Evolutionary conservation across 2,329 filamentous ascomycete genomes (phyloP), one percentile per base, ranked within the genome.

Genomic region (Apiospora phragmitis): DNA sequence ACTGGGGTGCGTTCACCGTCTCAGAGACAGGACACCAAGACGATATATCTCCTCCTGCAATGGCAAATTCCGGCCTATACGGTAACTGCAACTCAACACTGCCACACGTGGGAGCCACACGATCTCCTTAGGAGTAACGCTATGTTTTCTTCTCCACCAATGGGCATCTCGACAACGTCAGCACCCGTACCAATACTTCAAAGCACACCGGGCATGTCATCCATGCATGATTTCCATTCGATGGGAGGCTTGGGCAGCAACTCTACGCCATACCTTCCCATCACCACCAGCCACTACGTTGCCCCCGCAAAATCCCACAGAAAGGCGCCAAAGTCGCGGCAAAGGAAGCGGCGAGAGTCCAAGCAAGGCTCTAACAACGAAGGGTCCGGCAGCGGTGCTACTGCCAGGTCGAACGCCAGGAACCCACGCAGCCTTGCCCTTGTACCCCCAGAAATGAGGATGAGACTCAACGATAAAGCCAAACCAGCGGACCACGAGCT

Each of bases 1-100:
- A 83, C 70, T 82, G 80, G 72, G 80, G 80, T 26, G 69, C 77
- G 7, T 84, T 81, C 73, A 76, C 75, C 5, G 82, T 83, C 21
- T 82, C 82, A 1, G 78, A 75, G 51, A 72, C 76, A 14, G 78
- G 74, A 35, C 67, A 71, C 9, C 70, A 68, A 70, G 76, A 78
- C 41, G 80, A 81, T n/a, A 62, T 38, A n/a, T 62, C 55, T 62
- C 38, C 55, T n/a, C 55, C 55, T 62, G 55, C 18, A 21, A 12
- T 62, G 32, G n/a, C 32, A 21, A 38, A 14, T 29, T 14, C 32
- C 18, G 32, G 55, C 29, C 6, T 62, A 24, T 62, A 62, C 32
- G 32, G 55, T 11, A 62, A 32, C 26, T 32, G 49, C 16, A 55
- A 55, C 26, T 18, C 55, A 14, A 62, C 55, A 21, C 55, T 62